These are phyloP conservation scores for Boletus rubropictus DNA, from an alignment of 768 basidiomycete species.

Conservation along the genomic window DNA sequence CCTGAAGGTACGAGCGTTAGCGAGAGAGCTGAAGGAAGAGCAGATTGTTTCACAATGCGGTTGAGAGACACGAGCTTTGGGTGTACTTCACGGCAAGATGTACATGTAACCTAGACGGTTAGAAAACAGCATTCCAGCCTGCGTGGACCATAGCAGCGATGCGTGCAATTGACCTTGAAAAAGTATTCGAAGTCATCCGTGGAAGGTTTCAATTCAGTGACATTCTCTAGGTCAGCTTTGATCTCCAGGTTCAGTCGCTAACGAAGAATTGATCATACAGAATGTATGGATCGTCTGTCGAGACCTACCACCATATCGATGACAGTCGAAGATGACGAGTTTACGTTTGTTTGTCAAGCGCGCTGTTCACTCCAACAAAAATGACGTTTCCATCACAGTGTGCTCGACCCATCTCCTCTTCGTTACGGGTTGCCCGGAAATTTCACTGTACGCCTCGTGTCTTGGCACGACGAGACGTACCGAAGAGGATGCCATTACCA, in stretches of 20 bases:
- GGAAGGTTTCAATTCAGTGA: slow-evolving; percentile 64
- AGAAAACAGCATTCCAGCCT: neutral
- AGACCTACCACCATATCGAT: slow-evolving; percentile 48
- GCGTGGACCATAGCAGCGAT: neutral
- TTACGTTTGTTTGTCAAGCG: slow-evolving; percentile 24
- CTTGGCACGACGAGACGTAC: slow-evolving; percentile 14
- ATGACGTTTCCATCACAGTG: slow-evolving; percentile 21
- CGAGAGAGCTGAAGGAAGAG: neutral
- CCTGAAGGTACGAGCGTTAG: slow-evolving; percentile 37
- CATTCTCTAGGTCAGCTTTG: slow-evolving; percentile 76
- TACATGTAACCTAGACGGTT: slow-evolving; percentile 61
- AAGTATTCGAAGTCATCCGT: slow-evolving; percentile 70
- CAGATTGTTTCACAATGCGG: slow-evolving; percentile 42
- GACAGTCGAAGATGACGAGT: slow-evolving; percentile 8
- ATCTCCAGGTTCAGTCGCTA: slow-evolving; percentile 62
- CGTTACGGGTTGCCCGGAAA: slow-evolving; percentile 11
- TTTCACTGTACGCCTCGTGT: slow-evolving; percentile 24
- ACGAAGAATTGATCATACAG: neutral
- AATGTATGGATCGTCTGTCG: neutral
- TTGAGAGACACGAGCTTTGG: slow-evolving; percentile 70
- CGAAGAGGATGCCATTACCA: slow-evolving; percentile 33
- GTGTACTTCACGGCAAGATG: slow-evolving; percentile 71
- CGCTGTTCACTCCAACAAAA: neutral
- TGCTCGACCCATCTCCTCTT: slow-evolving; percentile 10
- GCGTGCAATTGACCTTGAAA: slow-evolving; percentile 51